Conservation (phyloP, 129 eudicot genomes). For the Artemisia argyi region DNA sequence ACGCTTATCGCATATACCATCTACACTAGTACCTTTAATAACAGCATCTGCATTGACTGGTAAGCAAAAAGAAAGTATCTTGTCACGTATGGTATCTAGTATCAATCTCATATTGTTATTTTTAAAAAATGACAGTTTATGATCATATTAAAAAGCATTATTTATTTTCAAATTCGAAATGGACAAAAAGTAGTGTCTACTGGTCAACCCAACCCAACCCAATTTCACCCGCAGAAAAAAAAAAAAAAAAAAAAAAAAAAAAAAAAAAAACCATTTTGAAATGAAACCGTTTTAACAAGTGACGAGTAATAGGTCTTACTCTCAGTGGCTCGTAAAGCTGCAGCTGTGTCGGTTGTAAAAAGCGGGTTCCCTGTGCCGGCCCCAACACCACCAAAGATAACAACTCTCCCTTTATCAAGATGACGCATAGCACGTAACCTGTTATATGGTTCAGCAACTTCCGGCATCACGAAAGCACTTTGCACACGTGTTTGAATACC, state of each 20-base stretch:
- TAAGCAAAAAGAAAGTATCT: conserved; percentile 4
- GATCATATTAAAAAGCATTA: too few species aligned
- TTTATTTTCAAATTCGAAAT: too few species aligned
- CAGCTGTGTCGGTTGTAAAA: conserved; percentile 52
- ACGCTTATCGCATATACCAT: conserved; percentile 32
- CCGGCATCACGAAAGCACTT: conserved; percentile 51
- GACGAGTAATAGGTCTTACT: conserved; percentile 17
- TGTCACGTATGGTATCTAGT: not conserved
- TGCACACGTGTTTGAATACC: conserved; percentile 53
- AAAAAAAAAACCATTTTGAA: not conserved
- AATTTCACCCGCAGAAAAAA: not conserved
- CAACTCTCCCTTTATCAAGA: conserved; percentile 54
- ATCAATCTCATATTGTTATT: not conserved
- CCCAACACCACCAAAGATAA: conserved; percentile 48
- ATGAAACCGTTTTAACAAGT: not conserved
- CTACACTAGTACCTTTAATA: conserved; percentile 38
- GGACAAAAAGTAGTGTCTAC: not conserved
- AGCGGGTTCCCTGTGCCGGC: conserved; percentile 50
- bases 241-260: too few species aligned
- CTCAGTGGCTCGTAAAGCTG: conserved; percentile 49
- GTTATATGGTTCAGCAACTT: conserved; percentile 51
- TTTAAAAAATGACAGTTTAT: too few species aligned
- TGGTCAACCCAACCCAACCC: not conserved
- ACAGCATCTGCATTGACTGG: conserved; percentile 50
- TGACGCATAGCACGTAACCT: conserved; percentile 50